phyloP scores from a whole-genome alignment of 164 flowering plant genomes.

The Echeveria elegans region DNA sequence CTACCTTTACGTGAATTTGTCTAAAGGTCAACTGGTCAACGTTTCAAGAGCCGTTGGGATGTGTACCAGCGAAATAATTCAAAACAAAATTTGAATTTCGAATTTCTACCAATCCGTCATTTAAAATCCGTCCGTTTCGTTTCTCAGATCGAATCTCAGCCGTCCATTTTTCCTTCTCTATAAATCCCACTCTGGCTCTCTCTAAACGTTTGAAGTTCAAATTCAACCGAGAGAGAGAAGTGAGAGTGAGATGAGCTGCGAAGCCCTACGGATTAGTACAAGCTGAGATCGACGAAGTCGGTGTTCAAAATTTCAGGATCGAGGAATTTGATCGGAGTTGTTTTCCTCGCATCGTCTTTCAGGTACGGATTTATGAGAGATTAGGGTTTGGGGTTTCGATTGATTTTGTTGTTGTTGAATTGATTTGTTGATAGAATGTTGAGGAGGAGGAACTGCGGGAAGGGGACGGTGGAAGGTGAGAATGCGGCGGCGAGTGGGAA shows the following conservation, averaged over 20 bases:
- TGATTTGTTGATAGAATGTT: constrained; percentile 40
- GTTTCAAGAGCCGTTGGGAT: neutral
- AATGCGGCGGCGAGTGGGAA: constrained; percentile 46
- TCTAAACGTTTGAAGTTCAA: constrained; percentile 10
- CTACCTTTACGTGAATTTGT: neutral
- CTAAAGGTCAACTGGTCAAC: neutral
- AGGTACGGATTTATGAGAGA: neutral
- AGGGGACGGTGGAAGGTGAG: constrained; percentile 60
- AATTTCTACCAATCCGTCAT: neutral
- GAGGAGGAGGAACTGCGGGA: constrained; percentile 52
- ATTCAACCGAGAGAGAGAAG: constrained; percentile 6
- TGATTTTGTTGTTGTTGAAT: neutral
- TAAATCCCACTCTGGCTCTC: neutral
- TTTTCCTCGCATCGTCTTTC: neutral
- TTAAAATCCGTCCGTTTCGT: constrained; percentile 2
- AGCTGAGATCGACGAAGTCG: neutral
- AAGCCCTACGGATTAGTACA: neutral
- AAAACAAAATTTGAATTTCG: neutral
- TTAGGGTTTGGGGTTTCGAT: neutral
- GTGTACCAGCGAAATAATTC: neutral
- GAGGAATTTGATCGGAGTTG: neutral
- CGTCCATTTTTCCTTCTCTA: constrained; percentile 20
- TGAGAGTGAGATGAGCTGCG: constrained; percentile 7
- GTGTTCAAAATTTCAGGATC: neutral
- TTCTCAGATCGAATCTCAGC: constrained; percentile 19